A percentile compares a stretch with the other conserved stretches of the same genome.
phyloP scores from a whole-genome alignment of 805 yeast species.

The Wickerhamiella occidentalis region DNA sequence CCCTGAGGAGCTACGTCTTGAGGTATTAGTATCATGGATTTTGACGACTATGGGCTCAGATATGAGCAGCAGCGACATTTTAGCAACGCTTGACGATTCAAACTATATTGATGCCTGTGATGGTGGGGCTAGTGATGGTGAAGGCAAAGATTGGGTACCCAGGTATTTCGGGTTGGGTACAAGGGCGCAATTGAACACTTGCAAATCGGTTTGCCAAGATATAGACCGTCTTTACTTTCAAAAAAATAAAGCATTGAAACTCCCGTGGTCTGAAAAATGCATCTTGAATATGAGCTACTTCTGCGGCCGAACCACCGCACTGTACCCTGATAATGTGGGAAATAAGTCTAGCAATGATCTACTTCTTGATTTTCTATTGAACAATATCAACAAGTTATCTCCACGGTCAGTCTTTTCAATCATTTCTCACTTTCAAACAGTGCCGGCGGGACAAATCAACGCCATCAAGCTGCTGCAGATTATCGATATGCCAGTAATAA shows the following conservation, averaged over 20 bases:
- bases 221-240: background rate
- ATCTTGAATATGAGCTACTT: background rate
- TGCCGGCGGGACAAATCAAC: background rate
- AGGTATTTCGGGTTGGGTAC: background rate
- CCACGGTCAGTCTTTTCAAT: background rate
- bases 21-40: background rate
- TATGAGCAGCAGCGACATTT: background rate
- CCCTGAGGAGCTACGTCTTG: slow-evolving; percentile 5
- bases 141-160: background rate
- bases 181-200: background rate
- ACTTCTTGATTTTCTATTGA: background rate
- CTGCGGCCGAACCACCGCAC: background rate
- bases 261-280: background rate
- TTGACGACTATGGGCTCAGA: background rate
- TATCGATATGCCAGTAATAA: background rate
- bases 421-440: background rate
- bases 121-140: background rate
- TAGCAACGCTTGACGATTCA: background rate
- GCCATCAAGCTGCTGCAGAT: background rate
- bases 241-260: background rate
- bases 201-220: background rate
- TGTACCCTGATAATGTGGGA: background rate
- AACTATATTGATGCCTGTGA: background rate
- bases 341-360: background rate
- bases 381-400: background rate